Evolutionary conservation across 805 yeast species (phyloP).

Genomic region (Metschnikowia hibisci): DNA sequence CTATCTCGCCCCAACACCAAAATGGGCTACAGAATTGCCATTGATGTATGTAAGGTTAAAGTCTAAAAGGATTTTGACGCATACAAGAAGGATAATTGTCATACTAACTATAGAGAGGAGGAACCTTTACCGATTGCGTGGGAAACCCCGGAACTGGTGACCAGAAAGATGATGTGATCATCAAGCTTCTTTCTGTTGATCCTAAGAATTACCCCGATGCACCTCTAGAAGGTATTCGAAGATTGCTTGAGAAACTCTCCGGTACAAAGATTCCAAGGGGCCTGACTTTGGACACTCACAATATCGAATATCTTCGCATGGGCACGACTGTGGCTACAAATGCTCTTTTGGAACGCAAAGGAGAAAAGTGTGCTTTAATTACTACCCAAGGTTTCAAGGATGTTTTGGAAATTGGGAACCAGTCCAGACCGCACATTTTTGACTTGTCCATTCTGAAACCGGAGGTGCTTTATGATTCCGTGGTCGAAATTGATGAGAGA

Average conservation of each 20-base stretch:
- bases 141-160: constrained; percentile 19
- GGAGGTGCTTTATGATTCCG: constrained; percentile 66
- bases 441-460: constrained; percentile 74
- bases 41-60: constrained; percentile 14
- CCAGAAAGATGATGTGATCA: constrained; percentile 17
- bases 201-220: constrained; percentile 20
- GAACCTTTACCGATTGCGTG: constrained; percentile 20
- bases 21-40: constrained; percentile 20
- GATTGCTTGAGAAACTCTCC: constrained; percentile 14
- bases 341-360: constrained; percentile 88
- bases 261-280: constrained; percentile 16
- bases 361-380: constrained; percentile 79
- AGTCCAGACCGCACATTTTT: constrained; percentile 85
- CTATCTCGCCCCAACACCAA: background rate
- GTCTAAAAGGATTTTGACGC: background rate
- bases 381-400: constrained; percentile 90
- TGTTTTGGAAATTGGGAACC: constrained; percentile 80
- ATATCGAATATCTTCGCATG: constrained; percentile 21
- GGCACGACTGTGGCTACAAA: constrained; percentile 67
- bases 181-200: constrained; percentile 19
- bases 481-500: constrained; percentile 84
- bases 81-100: too few species aligned
- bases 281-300: constrained; percentile 16
- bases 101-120: constrained; percentile 18
- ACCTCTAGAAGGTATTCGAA: constrained; percentile 18